A percentile compares a stretch with the other conserved stretches of the same genome.
These are phyloP conservation scores for Neofusicoccum cordaticola DNA, from an alignment of 2,329 filamentous ascomycete genomes.

Conservation along the genomic window DNA sequence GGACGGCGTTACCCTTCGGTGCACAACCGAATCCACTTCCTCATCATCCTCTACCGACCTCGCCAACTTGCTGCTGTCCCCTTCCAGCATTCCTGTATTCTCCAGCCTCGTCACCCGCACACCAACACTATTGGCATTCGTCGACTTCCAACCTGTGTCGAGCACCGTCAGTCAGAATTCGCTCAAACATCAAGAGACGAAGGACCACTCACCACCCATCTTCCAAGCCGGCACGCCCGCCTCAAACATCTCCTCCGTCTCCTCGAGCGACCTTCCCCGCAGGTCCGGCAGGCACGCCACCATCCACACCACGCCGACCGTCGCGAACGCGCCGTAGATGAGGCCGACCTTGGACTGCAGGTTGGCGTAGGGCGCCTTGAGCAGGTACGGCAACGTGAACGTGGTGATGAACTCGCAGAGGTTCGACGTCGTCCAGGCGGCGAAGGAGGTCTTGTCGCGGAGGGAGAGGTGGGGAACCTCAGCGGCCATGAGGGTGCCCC, in stretches of 20 bases:
- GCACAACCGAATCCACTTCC: too few species aligned
- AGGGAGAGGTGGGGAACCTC: neutral
- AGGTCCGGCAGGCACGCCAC: neutral
- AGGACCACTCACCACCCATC: neutral
- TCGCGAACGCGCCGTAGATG: neutral
- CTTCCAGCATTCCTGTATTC: too few species aligned
- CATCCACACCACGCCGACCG: neutral
- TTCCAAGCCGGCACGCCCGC: neutral
- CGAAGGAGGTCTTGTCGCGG: conserved; percentile 1
- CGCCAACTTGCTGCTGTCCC: too few species aligned
- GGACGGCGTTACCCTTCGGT: too few species aligned
- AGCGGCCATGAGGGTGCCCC: neutral
- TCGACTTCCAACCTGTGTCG: too few species aligned
- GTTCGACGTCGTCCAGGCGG: neutral
- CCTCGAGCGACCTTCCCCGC: neutral
- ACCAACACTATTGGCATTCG: too few species aligned
- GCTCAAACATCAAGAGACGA: too few species aligned
- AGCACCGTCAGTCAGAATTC: too few species aligned
- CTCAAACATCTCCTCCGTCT: neutral
- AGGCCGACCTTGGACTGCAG: neutral
- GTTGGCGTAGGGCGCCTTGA: neutral
- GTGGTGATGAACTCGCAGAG: neutral
- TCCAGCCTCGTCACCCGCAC: too few species aligned
- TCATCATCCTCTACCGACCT: too few species aligned
- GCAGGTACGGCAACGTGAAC: neutral